Base-by-base conservation (phyloP, 1,284 basidiomycete species). In the Phellinidium pouzarii region DNA sequence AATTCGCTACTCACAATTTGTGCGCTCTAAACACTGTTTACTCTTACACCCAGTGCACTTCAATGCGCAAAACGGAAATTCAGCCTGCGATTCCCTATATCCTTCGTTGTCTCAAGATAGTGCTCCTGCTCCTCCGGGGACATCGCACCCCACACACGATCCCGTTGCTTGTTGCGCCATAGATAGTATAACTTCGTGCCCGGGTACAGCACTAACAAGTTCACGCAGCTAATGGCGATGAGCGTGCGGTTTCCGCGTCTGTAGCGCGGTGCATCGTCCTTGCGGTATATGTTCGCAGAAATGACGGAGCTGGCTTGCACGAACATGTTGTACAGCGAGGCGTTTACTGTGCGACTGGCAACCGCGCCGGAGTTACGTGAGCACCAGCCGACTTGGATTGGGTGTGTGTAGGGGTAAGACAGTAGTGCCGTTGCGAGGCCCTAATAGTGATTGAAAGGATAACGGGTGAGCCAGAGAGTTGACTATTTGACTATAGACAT, bases 261-360 rank as follows among this genome's bases (percentile, higher is more conserved):
- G 61, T 80, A 80, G 57, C 65, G 63, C 1, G 78, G 77, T 0
- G 73, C 73, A 60, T 80, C 78, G 55, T 80, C 76, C 26, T 66
- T 59, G 0, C 71, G 70, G 56, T 80, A 80, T 23, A 80, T 71
- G 43, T 79, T 71, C 2, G 73, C 58, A 0, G 72, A 56, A n/a
- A 79, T 62, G 40, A 79, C 64, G 3, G 56, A 57, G 12, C 72
- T 71, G 0, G 72, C 71, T 63, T 79, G 77, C 1, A 76, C 70
- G 53, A 77, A 74, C 77, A 80, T 80, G 60, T 78, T 79, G 60
- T 80, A 80, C 38, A 80, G 45, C 1, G 77, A 76, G 0, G 76
- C 75, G 46, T 75, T 78, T 40, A 80, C 75, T 0, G 78, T 78
- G 17, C 77, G 69, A 50, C 71, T 75, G 3, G 78, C 76, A 4